phyloP scores from a whole-genome alignment of 306 rosid genomes.

The Fragaria iinumae region DNA sequence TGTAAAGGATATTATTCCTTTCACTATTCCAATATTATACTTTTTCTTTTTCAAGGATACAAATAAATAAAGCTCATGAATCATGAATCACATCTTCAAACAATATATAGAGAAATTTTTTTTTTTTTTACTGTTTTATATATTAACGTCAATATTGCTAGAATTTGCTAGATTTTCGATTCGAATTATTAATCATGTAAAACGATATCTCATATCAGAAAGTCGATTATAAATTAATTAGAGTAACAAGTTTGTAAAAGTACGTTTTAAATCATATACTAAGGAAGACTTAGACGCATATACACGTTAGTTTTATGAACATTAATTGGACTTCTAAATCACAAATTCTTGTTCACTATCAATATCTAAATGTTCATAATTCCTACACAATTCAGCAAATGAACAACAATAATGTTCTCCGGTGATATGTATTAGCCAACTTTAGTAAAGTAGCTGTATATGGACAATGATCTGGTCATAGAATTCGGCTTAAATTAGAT shows the following conservation, averaged over 20 bases:
- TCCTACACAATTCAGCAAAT: not conserved
- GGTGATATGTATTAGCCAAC: not conserved
- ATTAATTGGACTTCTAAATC: not conserved
- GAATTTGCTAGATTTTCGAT: not conserved
- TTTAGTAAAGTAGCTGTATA: not conserved
- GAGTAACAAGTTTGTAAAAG: too few species aligned
- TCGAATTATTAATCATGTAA: too few species aligned
- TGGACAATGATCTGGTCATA: constrained; percentile 16
- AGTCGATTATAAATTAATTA: too few species aligned
- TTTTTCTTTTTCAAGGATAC: not conserved
- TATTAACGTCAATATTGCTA: not conserved
- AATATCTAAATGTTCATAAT: not conserved
- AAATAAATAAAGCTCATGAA: too few species aligned
- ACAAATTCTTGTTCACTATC: not conserved
- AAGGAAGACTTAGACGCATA: not conserved
- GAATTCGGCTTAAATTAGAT: constrained; percentile 4
- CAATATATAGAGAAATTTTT: not conserved
- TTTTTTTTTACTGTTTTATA: not conserved
- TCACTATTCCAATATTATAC: not conserved
- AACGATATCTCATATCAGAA: not conserved
- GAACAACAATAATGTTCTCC: not conserved
- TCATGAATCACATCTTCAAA: not conserved
- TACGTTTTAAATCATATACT: too few species aligned
- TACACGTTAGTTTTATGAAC: not conserved
- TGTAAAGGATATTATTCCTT: constrained; percentile 12